Evolutionary conservation across 148 eudicot genomes (phyloP).

Genomic region (Silene uniflora): DNA sequence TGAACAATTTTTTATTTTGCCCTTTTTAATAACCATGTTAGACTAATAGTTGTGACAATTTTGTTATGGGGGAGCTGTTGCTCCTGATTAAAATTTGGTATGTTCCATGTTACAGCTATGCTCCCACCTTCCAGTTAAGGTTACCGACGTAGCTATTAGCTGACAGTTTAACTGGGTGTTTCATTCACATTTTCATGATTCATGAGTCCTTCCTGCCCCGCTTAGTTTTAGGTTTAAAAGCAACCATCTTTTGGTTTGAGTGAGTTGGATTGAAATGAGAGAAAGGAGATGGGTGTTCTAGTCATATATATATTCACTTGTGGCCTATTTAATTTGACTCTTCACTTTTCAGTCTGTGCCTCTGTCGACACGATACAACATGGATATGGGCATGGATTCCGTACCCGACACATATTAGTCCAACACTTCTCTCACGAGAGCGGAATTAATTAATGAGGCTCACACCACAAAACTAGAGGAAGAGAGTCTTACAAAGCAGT

Average conservation of each 20-base stretch:
- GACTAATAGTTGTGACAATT: not conserved
- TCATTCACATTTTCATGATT: not conserved
- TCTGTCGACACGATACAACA: no score
- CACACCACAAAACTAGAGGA: no score
- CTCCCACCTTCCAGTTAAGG: not conserved
- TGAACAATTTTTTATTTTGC: not conserved
- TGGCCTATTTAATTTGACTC: no score
- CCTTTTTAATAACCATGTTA: not conserved
- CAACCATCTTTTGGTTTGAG: conserved; percentile 1
- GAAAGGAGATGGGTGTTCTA: not conserved
- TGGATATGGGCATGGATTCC: no score
- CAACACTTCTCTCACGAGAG: no score
- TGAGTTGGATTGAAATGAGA: not conserved
- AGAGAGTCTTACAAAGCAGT: no score
- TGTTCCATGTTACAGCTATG: not conserved
- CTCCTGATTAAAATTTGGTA: not conserved
- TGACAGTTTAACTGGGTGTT: not conserved
- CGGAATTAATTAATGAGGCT: no score
- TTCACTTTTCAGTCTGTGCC: no score
- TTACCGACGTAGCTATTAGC: not conserved
- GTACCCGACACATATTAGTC: no score
- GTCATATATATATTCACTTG: not conserved
- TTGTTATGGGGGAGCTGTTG: not conserved
- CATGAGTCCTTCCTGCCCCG: not conserved
- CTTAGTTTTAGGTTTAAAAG: not conserved